Evolutionary conservation across 2,329 filamentous ascomycete genomes (phyloP).

Genomic region (Verticillium zaregamsianum): DNA sequence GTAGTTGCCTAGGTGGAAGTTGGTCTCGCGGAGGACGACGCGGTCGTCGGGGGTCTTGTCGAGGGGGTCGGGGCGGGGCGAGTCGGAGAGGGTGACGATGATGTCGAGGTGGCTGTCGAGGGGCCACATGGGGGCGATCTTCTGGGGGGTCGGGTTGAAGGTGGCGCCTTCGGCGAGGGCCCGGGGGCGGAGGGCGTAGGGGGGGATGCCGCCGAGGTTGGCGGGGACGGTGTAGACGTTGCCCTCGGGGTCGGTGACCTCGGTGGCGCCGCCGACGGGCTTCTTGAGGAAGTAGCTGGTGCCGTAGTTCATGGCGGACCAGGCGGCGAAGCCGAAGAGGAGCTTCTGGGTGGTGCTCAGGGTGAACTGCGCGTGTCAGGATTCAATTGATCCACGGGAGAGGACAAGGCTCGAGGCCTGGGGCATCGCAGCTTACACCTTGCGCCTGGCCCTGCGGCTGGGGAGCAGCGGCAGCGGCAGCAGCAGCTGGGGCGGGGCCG

Average conservation of each 20-base stretch:
- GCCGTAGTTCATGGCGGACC: constrained; percentile 55
- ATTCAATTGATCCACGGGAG: background rate
- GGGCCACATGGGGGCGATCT: constrained; percentile 85
- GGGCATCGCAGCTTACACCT: constrained; percentile 9
- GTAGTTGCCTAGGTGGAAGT: constrained; percentile 74
- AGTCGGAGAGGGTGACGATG: constrained; percentile 76
- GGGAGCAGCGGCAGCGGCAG: constrained; percentile 2
- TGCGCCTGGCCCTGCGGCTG: constrained; percentile 8
- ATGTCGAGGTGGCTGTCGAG: constrained; percentile 76
- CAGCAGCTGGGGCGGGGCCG: background rate
- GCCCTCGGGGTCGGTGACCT: constrained; percentile 47
- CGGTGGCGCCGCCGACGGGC: constrained; percentile 37
- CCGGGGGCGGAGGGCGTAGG: constrained; percentile 62
- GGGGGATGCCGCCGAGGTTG: constrained; percentile 54
- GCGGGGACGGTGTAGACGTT: constrained; percentile 48
- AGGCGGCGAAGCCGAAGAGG: constrained; percentile 49
- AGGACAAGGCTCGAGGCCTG: background rate
- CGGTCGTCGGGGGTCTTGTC: constrained; percentile 61
- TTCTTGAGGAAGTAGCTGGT: constrained; percentile 50
- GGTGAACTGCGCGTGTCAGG: constrained; percentile 12
- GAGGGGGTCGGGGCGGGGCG: constrained; percentile 64
- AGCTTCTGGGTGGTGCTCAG: constrained; percentile 39
- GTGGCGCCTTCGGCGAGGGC: constrained; percentile 55
- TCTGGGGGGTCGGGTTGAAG: constrained; percentile 63
- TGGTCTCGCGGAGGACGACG: constrained; percentile 74